Conservation (phyloP, 352 stramenopile species). For the Phytophthora sansomeana region DNA sequence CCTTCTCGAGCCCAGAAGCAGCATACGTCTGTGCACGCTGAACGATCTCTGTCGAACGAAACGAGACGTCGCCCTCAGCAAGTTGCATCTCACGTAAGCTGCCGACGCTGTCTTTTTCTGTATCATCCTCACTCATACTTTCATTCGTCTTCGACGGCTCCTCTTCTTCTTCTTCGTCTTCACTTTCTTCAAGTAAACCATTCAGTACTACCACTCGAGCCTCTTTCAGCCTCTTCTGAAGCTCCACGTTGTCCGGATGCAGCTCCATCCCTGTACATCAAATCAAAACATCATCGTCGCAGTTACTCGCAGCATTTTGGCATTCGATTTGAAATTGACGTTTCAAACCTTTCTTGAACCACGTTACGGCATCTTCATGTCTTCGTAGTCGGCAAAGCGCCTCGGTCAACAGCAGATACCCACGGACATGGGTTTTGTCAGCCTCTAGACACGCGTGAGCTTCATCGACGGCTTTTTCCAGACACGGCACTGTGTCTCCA, state of each 20-base stretch:
- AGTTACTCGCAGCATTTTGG: not conserved
- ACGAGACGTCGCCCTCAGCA: not conserved
- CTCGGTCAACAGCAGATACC: slow-evolving; percentile 48
- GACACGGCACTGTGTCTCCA: slow-evolving; percentile 19
- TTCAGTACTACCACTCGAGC: slow-evolving; percentile 68
- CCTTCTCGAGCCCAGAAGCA: slow-evolving; percentile 21
- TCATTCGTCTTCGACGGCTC: not conserved
- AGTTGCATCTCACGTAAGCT: not conserved
- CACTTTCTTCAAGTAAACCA: slow-evolving; percentile 45
- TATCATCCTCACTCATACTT: not conserved
- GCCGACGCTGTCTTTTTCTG: slow-evolving; percentile 6
- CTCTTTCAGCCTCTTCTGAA: slow-evolving; percentile 52
- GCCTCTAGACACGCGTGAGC: slow-evolving; percentile 38
- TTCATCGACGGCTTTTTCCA: slow-evolving; percentile 39
- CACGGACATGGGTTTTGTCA: slow-evolving; percentile 27
- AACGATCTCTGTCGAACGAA: slow-evolving; percentile 28
- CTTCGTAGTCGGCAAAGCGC: slow-evolving; percentile 43
- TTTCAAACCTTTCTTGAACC: slow-evolving; percentile 57
- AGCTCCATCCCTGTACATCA: slow-evolving; percentile 48
- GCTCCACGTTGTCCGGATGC: slow-evolving; percentile 45
- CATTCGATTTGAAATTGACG: not conserved
- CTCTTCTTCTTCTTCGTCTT: slow-evolving; percentile 45
- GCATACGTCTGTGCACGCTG: slow-evolving; percentile 31
- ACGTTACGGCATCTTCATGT: slow-evolving; percentile 50
- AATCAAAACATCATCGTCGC: not conserved